Evolutionary conservation across 495 filamentous ascomycete species (phyloP), one percentile per base, ranked within the genome.

Genomic region (Lasiosphaeria ovina): DNA sequence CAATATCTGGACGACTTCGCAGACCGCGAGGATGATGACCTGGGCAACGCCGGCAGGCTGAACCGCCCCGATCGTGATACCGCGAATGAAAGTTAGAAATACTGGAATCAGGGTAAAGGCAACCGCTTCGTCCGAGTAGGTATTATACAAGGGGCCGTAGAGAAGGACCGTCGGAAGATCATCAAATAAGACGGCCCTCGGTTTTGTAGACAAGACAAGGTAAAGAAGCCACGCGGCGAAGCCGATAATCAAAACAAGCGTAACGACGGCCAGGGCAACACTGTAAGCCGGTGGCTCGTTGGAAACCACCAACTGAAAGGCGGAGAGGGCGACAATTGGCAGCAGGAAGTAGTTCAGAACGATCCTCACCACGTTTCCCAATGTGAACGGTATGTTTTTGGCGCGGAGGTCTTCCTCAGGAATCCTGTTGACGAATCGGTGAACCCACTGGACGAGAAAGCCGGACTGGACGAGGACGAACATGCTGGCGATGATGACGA

Each of bases 141-240:
- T 98, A 73, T 98, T 98, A 77, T 98, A 98, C n/a, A 98, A 80
- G 3, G 94, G 91, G 4, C 94, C 94, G 67, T 96, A 98, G 2
- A 91, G 79, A 11, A 98, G 81, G 9, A 97, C 88, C 0, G 91
- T 97, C 8, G 90, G 84, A 51, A 98, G 82, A 72, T 97, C 91
- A 70, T 98, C 94, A 69, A 96, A 98, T 24, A 98, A 82, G 62
- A 88, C 87, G 12, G 91, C 86, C 48, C 89, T 87, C 0, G 94
- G 94, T 60, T 90, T 85, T 3, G 91, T 92, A 31, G 79, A 85
- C 35, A 85, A 83, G 66, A 97, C 92, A 40, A 93, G 77, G 66
- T 86, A 86, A 42, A 93, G 81, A 1, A 93, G 82, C 87, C 89
- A 96, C n/a, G 79, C 75, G 2, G 87, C 84, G 70, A 92, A 91